Conservation (phyloP, 352 stramenopile species). For the Phytophthora macrochlamydospora region DNA sequence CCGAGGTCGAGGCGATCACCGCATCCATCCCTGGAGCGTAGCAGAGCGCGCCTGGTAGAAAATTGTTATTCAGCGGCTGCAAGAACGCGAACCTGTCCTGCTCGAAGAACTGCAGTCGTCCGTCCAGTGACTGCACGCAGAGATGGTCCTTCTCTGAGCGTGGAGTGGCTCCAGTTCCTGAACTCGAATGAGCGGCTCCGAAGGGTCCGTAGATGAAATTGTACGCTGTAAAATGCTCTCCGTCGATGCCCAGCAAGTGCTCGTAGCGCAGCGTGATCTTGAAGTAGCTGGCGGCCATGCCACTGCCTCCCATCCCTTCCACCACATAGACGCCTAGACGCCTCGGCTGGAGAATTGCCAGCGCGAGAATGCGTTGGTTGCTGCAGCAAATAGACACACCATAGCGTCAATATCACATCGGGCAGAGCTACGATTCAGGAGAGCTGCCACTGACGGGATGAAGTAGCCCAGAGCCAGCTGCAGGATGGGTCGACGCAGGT, state of each 20-base stretch:
- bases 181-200: constrained; percentile 33
- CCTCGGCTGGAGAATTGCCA: constrained; percentile 90
- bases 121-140: constrained; percentile 92
- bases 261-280: constrained; percentile 84
- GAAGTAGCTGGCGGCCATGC: constrained; percentile 84
- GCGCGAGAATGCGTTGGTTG: constrained; percentile 58
- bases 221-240: constrained; percentile 91
- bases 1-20: constrained; percentile 80
- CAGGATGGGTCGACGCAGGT: constrained; percentile 85
- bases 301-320: constrained; percentile 74
- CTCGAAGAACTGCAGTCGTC: constrained; percentile 92
- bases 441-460: constrained; percentile 55
- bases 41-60: constrained; percentile 82
- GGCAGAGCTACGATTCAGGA: background rate
- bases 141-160: constrained; percentile 72
- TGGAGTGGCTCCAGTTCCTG: constrained; percentile 12
- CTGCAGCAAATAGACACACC: constrained; percentile 25
- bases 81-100: constrained; percentile 90
- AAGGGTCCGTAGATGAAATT: constrained; percentile 90
- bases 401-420: background rate
- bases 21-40: constrained; percentile 84
- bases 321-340: constrained; percentile 82
- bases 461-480: constrained; percentile 89
- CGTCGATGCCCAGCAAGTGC: constrained; percentile 86
- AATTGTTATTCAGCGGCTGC: constrained; percentile 78